Conservation (phyloP, 495 filamentous ascomycete species). For the Staphylotrichum tortipilum region DNA sequence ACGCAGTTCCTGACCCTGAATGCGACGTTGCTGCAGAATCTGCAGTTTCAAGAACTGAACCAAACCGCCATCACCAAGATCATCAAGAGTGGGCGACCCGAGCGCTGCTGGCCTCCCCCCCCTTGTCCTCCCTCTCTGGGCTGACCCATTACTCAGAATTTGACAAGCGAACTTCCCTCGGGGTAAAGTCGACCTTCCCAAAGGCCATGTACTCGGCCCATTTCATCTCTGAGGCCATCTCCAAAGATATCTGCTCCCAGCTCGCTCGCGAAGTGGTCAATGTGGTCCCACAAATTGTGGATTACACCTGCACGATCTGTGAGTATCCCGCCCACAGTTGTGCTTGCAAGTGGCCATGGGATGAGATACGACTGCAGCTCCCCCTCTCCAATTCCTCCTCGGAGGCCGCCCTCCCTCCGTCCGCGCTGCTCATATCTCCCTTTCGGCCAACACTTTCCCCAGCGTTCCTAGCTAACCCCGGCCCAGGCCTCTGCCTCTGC, state of each 20-base stretch:
- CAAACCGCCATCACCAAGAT: constrained; percentile 62
- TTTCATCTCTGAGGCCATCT: constrained; percentile 48
- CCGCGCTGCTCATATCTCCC: too few species aligned
- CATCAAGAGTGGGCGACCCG: constrained; percentile 67
- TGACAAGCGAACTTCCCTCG: constrained; percentile 65
- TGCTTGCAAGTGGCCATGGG: too few species aligned
- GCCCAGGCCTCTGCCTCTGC: constrained; percentile 41
- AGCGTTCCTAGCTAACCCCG: too few species aligned
- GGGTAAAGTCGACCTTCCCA: constrained; percentile 47
- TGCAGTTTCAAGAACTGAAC: constrained; percentile 70
- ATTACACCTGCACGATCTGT: constrained; percentile 70
- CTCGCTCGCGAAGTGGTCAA: constrained; percentile 54
- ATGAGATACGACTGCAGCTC: too few species aligned
- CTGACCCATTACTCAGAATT: constrained; percentile 48
- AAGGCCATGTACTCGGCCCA: constrained; percentile 38
- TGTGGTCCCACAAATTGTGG: constrained; percentile 60
- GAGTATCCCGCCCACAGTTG: background rate
- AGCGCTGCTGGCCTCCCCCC: background rate
- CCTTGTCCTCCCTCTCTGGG: background rate
- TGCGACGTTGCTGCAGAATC: constrained; percentile 50
- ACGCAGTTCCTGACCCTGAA: constrained; percentile 57
- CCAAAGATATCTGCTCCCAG: constrained; percentile 58
- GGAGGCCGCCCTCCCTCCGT: too few species aligned
- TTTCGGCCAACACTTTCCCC: too few species aligned
- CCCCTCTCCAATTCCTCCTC: too few species aligned